These are phyloP conservation scores for Ceratocystis ficicola DNA, from an alignment of 2,329 filamentous ascomycete species.

Conservation along the genomic window DNA sequence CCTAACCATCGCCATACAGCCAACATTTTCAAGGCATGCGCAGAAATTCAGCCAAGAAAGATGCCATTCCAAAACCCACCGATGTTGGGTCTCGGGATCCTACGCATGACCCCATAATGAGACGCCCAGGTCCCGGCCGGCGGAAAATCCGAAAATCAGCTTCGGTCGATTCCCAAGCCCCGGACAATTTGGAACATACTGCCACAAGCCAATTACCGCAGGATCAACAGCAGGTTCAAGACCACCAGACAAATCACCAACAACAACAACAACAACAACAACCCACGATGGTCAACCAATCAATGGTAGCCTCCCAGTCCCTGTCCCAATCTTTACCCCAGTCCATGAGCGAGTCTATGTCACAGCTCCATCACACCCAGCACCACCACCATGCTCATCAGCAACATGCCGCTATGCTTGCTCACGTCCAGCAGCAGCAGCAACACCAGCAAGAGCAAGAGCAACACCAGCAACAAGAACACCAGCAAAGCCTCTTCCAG, in stretches of 20 bases:
- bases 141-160: slow-evolving; percentile 41
- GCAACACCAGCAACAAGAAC: not conserved
- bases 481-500: not conserved
- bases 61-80: slow-evolving; percentile 25
- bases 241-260: not conserved
- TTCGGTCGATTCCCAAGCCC: slow-evolving; percentile 22
- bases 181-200: slow-evolving; percentile 13
- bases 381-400: slow-evolving; percentile 15
- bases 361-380: slow-evolving; percentile 5
- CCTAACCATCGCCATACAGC: slow-evolving; percentile 29
- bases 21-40: slow-evolving; percentile 51
- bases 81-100: slow-evolving; percentile 33
- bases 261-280: slow-evolving; percentile 18
- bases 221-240: not conserved
- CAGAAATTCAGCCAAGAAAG: slow-evolving; percentile 37
- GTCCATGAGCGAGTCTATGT: not conserved
- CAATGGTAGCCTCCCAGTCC: not conserved
- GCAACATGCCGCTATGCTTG: slow-evolving; percentile 7
- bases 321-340: not conserved
- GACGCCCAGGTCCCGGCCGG: slow-evolving; percentile 46
- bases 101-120: slow-evolving; percentile 46
- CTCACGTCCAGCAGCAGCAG: slow-evolving; percentile 11
- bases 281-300: slow-evolving; percentile 20
- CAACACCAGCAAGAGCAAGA: slow-evolving; percentile 9
- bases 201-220: not conserved